Conservation (phyloP, 257 asterid species). For the Nicotiana tomentosiformis region DNA sequence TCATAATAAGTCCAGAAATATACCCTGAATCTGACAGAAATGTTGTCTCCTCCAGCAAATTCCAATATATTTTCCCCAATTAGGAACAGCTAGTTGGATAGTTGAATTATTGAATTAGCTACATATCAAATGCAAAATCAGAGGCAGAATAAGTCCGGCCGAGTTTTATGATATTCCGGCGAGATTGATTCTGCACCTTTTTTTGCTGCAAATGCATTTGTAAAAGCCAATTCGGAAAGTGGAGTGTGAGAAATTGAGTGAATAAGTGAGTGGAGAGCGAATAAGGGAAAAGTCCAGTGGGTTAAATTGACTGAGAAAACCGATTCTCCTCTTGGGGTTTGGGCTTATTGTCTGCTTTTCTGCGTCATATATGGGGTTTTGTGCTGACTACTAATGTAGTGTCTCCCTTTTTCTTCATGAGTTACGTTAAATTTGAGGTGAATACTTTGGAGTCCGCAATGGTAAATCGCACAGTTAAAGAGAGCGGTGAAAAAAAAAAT, state of each 20-base stretch:
- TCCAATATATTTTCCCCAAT: neutral
- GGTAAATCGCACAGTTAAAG: neutral
- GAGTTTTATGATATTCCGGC: neutral
- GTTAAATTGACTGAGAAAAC: conserved; percentile 15
- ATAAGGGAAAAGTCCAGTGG: conserved; percentile 15
- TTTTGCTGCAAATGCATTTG: conserved; percentile 6
- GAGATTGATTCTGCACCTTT: neutral
- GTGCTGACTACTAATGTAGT: neutral
- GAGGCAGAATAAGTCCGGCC: neutral
- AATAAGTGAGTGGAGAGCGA: neutral
- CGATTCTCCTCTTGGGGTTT: conserved; percentile 23
- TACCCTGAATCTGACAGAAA: neutral
- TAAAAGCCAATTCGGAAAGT: conserved; percentile 6
- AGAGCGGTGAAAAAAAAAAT: neutral
- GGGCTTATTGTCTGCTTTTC: conserved; percentile 41
- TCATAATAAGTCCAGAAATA: neutral
- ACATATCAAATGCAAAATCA: neutral
- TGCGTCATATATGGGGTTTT: neutral
- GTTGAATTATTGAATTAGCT: neutral
- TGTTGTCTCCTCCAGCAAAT: neutral
- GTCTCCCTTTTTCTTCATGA: neutral
- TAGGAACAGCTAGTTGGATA: neutral
- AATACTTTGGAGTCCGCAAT: neutral
- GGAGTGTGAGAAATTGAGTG: neutral
- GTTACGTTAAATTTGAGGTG: neutral